phyloP scores from a whole-genome alignment of 345 rosid species.

The Chamaenerion angustifolium region DNA sequence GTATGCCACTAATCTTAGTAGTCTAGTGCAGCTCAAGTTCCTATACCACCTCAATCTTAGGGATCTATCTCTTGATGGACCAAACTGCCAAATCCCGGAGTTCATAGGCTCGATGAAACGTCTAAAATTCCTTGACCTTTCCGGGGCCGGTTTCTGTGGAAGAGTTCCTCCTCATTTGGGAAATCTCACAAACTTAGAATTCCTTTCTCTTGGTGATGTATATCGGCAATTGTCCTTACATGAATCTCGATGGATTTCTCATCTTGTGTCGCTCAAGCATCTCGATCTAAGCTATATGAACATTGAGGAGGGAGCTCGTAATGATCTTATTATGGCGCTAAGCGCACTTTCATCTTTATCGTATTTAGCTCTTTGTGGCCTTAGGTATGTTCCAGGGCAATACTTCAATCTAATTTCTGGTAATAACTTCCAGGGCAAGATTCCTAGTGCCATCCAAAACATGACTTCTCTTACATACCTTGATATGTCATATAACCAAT shows the following conservation, averaged over 20 bases:
- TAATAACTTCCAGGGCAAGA: not conserved
- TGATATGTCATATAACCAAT: not conserved
- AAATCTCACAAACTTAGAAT: no score
- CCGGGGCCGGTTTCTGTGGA: no score
- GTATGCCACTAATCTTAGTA: no score
- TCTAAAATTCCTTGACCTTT: no score
- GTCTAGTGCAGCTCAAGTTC: no score
- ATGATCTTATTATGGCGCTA: constrained; percentile 5
- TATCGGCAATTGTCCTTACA: not conserved
- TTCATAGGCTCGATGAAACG: no score
- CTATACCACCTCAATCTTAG: no score
- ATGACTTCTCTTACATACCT: constrained; percentile 4
- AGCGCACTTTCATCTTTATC: no score
- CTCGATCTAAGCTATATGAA: not conserved
- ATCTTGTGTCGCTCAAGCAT: constrained; percentile 2
- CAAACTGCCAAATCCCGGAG: no score
- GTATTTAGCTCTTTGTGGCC: not conserved
- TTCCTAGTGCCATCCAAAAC: not conserved
- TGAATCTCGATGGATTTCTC: constrained; percentile 7
- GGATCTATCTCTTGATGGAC: no score
- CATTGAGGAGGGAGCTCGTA: not conserved
- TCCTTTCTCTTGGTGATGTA: no score
- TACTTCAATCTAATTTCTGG: not conserved
- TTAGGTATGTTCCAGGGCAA: not conserved
- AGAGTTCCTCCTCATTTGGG: no score